A percentile compares a stretch with the other conserved stretches of the same genome.
Evolutionary conservation across 345 rosid species (phyloP).

Genomic region (Lumnitzera littorea): DNA sequence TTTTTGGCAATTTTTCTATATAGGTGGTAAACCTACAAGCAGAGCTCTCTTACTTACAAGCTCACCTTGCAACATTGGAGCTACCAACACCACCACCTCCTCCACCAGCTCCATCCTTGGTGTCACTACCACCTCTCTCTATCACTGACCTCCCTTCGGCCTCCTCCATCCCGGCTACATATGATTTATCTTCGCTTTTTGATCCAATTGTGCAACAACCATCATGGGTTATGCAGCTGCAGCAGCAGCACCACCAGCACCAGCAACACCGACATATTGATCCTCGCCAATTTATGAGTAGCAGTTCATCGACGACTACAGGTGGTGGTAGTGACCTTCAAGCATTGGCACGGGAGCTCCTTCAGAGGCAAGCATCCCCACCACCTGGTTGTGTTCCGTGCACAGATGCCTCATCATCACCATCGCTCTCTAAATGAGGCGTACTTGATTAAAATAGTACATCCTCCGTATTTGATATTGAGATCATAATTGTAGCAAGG

Average conservation of each 20-base stretch:
- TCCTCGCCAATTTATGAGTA: slow-evolving; percentile 50
- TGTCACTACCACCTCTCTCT: slow-evolving; percentile 44
- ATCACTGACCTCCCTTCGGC: slow-evolving; percentile 57
- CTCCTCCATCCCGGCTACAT: slow-evolving; percentile 42
- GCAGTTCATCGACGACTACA: slow-evolving; percentile 18
- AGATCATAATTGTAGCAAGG: slow-evolving; percentile 2
- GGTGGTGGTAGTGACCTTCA: slow-evolving; percentile 57
- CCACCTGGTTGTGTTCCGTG: slow-evolving; percentile 23
- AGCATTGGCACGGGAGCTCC: slow-evolving; percentile 71
- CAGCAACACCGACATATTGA: slow-evolving; percentile 29
- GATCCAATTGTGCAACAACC: slow-evolving; percentile 64
- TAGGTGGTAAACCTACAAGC: slow-evolving; percentile 84
- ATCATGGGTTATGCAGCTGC: slow-evolving; percentile 46
- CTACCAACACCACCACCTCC: slow-evolving; percentile 46
- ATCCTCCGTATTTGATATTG: slow-evolving; percentile 12
- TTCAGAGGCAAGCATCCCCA: slow-evolving; percentile 60
- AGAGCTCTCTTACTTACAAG: slow-evolving; percentile 77
- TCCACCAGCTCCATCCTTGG: slow-evolving; percentile 19
- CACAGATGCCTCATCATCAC: slow-evolving; percentile 43
- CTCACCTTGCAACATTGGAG: slow-evolving; percentile 61
- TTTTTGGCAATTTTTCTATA: too few species aligned
- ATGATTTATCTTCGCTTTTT: slow-evolving; percentile 62
- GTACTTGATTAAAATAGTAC: slow-evolving; percentile 13
- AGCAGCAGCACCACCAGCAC: neutral
- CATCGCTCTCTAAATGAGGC: slow-evolving; percentile 37